Base-by-base conservation (phyloP, 306 rosid species). In the Glycine soja region DNA sequence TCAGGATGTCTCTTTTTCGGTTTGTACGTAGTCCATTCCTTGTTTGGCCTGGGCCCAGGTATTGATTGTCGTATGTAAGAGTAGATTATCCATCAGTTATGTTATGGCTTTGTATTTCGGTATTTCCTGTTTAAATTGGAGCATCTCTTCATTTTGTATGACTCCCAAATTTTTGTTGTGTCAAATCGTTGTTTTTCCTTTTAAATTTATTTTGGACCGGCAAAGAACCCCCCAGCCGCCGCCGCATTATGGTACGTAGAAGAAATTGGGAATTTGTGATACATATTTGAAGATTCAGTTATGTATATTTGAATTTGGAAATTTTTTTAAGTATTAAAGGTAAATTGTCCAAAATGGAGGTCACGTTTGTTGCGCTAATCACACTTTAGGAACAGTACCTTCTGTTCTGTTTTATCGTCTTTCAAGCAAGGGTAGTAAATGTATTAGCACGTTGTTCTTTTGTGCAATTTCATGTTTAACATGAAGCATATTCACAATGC, bases 401-500 rank as follows among this genome's bases (percentile, higher is more conserved):
- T 1, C 30, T 24, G 2, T 24, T 24, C 30, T 24, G 30, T 24
- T 24, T 24, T 24, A 24, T 24, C 30, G 30, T 24, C 30, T 24
- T 24, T 24, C 30, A 24, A 24, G 30, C 30, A 24, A 24, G 30
- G 1, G 1, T 24, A 24, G 30, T 24, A 24, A 24, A 24, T 24
- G 30, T 24, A n/a, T n/a, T n/a, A 24, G 10, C 42, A 16, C 54
- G 66, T 65, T 24, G 30, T 24, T 70, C 50, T 72, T 80, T 57
- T 63, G 50, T 13, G 63, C 34, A 62, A 32, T 48, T 64, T 62
- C 38, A 48, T 72, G 52, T 32, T 24, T 59, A 52, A 67, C 36
- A 59, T 38, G 53, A 77, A 84, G 65, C 63, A 56, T 45, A 63
- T 63, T 54, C 10, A 40, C n/a, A 66, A 62, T 32, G 79, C 48